phyloP scores from a whole-genome alignment of 1,139 yeast species.

The Yamadazyma membranifaciens region DNA sequence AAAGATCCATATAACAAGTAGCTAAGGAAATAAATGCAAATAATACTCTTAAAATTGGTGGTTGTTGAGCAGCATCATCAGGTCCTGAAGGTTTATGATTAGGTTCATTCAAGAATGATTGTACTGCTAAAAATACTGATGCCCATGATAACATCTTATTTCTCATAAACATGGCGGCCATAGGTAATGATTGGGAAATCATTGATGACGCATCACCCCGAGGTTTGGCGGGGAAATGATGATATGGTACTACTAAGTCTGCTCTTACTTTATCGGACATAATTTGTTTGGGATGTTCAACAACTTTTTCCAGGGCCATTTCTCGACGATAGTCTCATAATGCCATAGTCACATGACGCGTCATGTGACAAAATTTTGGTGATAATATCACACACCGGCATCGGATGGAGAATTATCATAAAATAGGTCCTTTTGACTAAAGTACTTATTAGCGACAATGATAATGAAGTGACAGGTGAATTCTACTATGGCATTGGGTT shows the following conservation, averaged over 20 bases:
- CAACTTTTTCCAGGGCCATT: slow-evolving; percentile 2
- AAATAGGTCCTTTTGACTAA: slow-evolving; percentile 35
- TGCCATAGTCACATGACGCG: background rate
- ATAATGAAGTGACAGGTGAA: slow-evolving; percentile 35
- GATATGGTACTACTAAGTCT: slow-evolving; percentile 44
- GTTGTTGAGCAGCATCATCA: slow-evolving; percentile 26
- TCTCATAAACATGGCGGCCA: slow-evolving; percentile 64
- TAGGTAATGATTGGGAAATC: slow-evolving; percentile 61
- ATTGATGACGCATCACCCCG: slow-evolving; percentile 44
- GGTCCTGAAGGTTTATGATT: slow-evolving; percentile 27
- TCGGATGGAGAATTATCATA: background rate
- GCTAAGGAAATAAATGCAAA: slow-evolving; percentile 46
- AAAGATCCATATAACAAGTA: slow-evolving; percentile 53
- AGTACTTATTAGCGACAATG: slow-evolving; percentile 32
- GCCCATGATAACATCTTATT: slow-evolving; percentile 60
- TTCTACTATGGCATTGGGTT: slow-evolving; percentile 4
- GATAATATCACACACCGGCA: too few species aligned
- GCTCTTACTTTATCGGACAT: slow-evolving; percentile 29
- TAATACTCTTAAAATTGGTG: slow-evolving; percentile 44
- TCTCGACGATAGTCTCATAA: too few species aligned
- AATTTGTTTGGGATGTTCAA: background rate
- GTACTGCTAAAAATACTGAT: slow-evolving; percentile 51
- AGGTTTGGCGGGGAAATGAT: slow-evolving; percentile 50
- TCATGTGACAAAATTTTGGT: too few species aligned
- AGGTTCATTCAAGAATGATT: slow-evolving; percentile 51